phyloP scores from a whole-genome alignment of 768 basidiomycete genomes.

The Candolleomyces efflorescens region DNA sequence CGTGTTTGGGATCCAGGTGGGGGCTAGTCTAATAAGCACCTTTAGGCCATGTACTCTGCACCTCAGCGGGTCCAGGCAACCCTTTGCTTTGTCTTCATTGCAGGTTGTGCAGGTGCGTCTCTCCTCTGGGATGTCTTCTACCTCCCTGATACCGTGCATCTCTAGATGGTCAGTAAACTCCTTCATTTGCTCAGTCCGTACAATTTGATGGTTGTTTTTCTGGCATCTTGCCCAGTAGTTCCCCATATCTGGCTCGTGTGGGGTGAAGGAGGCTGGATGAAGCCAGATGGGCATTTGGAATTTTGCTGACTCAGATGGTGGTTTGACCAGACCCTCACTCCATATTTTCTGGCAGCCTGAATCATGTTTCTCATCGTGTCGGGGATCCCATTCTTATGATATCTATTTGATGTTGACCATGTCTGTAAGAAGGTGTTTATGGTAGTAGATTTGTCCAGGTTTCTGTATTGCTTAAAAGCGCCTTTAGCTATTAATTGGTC shows the following conservation, averaged over 20 bases:
- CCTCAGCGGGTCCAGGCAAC: no score
- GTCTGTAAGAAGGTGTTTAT: neutral
- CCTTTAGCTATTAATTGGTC: slow-evolving; percentile 1
- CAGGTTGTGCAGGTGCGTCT: no score
- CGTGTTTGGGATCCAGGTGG: no score
- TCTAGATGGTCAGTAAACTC: no score
- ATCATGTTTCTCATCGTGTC: neutral
- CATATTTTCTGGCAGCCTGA: neutral
- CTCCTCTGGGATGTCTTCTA: no score
- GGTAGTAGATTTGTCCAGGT: slow-evolving; percentile 1
- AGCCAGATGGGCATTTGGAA: neutral
- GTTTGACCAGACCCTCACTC: neutral
- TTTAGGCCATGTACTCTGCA: no score
- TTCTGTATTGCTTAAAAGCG: neutral
- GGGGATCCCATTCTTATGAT: neutral
- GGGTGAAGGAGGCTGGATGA: neutral
- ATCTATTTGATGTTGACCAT: neutral
- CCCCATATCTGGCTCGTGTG: neutral
- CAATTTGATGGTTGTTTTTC: neutral
- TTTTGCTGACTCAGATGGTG: neutral
- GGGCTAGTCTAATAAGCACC: no score
- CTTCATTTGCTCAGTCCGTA: no score
- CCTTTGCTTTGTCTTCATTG: no score
- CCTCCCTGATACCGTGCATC: no score
- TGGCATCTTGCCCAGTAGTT: neutral